phyloP scores from a whole-genome alignment of 1,284 basidiomycete species.

The Trametes pubescens region DNA sequence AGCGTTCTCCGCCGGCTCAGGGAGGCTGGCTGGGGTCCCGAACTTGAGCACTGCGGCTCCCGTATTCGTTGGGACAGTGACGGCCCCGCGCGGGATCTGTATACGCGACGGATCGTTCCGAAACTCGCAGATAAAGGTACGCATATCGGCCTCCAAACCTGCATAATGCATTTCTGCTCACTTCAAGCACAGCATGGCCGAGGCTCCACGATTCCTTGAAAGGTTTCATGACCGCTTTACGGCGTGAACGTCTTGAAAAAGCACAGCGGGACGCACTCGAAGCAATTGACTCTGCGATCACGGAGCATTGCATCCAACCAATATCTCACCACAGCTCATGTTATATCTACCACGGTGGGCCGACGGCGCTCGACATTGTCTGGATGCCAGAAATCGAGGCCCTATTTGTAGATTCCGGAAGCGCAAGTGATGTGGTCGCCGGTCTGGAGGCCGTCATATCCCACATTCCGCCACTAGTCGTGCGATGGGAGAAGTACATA shows the following conservation, averaged over 20 bases:
- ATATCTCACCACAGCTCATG: too few relatives aligned
- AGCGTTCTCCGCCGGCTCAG: not conserved
- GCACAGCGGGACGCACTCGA: not conserved
- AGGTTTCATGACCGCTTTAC: not conserved
- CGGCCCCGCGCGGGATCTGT: not conserved
- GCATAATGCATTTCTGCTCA: not conserved
- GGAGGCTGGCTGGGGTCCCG: not conserved
- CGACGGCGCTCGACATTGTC: not conserved
- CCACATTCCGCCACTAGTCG: not conserved
- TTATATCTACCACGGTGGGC: not conserved
- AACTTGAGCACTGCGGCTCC: not conserved
- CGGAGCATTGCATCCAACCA: too few relatives aligned
- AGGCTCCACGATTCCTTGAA: not conserved
- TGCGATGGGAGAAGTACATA: not conserved
- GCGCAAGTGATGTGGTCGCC: too few relatives aligned
- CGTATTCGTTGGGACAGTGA: not conserved
- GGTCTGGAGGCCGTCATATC: not conserved
- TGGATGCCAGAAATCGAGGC: not conserved
- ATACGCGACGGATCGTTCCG: not conserved
- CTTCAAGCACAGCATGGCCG: not conserved
- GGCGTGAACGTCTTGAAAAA: not conserved
- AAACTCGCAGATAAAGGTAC: conserved; percentile 1
- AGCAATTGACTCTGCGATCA: not conserved
- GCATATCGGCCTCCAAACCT: not conserved
- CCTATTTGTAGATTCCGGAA: not conserved